These are phyloP conservation scores for Lactifluus pinguis DNA, from an alignment of 768 basidiomycete genomes.

Conservation along the genomic window DNA sequence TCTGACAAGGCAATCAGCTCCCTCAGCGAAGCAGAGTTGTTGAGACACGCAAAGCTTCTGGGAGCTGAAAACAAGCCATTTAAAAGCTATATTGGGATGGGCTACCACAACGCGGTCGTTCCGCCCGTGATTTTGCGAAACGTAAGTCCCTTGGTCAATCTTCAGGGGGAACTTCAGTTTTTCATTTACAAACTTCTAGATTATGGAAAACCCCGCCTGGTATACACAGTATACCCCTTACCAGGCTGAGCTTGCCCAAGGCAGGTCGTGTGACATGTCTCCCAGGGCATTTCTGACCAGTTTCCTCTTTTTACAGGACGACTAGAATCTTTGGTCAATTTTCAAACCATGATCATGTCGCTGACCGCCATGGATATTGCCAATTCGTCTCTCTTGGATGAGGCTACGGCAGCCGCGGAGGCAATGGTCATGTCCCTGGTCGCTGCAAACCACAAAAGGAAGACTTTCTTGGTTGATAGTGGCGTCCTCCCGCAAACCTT, in stretches of 20 bases:
- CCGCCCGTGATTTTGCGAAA: conserved; percentile 95
- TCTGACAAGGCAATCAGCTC: conserved; percentile 61
- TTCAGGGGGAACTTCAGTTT: neutral
- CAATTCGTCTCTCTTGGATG: conserved; percentile 91
- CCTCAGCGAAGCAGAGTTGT: conserved; percentile 81
- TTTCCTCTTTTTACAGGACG: conserved; percentile 47
- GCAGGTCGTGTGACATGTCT: conserved; percentile 31
- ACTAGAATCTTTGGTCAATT: conserved; percentile 93
- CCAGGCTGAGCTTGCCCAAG: conserved; percentile 98
- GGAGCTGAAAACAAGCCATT: conserved; percentile 73
- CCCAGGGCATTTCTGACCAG: neutral
- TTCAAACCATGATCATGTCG: conserved; percentile 92
- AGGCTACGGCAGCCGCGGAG: conserved; percentile 91
- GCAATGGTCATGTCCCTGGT: conserved; percentile 93
- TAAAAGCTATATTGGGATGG: conserved; percentile 97
- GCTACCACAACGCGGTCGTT: conserved; percentile 90
- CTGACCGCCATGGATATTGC: conserved; percentile 92
- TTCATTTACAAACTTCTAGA: conserved; percentile 30
- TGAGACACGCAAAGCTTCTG: conserved; percentile 62
- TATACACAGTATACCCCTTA: conserved; percentile 96
- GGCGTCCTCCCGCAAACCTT: conserved; percentile 85
- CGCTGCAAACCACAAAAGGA: conserved; percentile 58
- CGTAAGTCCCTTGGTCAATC: conserved; percentile 33
- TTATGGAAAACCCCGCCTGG: conserved; percentile 96
- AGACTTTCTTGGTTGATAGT: conserved; percentile 76